These are phyloP conservation scores for Gracilariopsis chorda DNA, from an alignment of 23 red algal genomes.

Conservation along the genomic window DNA sequence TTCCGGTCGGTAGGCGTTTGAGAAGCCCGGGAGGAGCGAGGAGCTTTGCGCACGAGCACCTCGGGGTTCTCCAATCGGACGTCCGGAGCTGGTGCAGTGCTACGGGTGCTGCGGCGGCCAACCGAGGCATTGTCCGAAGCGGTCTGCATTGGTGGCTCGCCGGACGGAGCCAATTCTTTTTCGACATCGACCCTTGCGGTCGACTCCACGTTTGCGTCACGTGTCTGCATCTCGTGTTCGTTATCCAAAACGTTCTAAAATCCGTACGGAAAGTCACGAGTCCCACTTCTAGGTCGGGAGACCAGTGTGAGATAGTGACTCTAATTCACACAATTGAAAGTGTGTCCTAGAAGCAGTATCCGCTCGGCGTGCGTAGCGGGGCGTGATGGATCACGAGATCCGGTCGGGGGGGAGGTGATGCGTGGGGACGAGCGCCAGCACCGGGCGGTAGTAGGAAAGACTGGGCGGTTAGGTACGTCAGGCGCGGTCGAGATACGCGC, in stretches of 20 bases:
- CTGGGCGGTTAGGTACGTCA: not conserved
- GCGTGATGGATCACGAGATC: not conserved
- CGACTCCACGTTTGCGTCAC: not conserved
- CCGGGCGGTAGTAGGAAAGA: not conserved
- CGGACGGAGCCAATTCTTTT: too few species aligned
- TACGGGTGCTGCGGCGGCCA: not conserved
- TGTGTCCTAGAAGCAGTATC: not conserved
- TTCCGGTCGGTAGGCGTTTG: not conserved
- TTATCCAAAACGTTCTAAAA: not conserved
- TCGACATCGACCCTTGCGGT: not conserved
- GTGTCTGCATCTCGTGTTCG: not conserved
- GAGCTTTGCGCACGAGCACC: not conserved
- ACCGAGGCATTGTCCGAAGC: not conserved
- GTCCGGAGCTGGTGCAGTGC: not conserved
- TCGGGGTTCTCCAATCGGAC: not conserved
- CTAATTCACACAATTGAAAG: too few species aligned
- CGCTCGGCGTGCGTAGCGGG: not conserved
- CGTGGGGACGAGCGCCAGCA: not conserved
- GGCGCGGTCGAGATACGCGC: not conserved
- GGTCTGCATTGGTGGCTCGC: too few species aligned
- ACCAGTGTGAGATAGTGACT: not conserved
- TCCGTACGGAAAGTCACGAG: not conserved
- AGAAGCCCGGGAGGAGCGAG: not conserved
- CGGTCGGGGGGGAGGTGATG: not conserved
- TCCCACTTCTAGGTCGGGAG: not conserved